Evolutionary conservation across 805 yeast genomes (phyloP).

Genomic region (Yarrowia sp.): DNA sequence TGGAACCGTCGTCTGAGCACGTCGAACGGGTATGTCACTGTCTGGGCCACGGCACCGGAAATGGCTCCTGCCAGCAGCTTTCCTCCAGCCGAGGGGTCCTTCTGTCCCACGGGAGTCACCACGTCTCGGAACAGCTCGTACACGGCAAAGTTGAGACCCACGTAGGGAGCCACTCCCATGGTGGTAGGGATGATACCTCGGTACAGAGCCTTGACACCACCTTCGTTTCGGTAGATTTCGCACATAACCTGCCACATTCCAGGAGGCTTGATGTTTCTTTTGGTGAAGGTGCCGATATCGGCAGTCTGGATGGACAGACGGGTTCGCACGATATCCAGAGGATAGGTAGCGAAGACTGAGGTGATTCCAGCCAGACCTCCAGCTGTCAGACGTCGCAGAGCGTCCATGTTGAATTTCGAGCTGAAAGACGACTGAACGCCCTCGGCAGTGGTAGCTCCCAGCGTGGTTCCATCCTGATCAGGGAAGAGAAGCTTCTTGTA

Average conservation of each 20-base stretch:
- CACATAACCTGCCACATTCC: conserved; percentile 60
- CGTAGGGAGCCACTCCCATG: conserved; percentile 93
- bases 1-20: conserved; percentile 85
- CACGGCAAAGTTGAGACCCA: conserved; percentile 85
- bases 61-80: conserved; percentile 77
- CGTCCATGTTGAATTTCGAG: conserved; percentile 38
- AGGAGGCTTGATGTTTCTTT: conserved; percentile 48
- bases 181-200: conserved; percentile 89
- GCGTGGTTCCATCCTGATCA: conserved; percentile 34
- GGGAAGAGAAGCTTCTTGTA: conserved; percentile 46
- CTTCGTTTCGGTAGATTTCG: conserved; percentile 68
- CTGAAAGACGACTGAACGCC: conserved; percentile 4
- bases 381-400: conserved; percentile 59
- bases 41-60: conserved; percentile 87
- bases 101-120: conserved; percentile 39
- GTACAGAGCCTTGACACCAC: conserved; percentile 74
- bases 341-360: conserved; percentile 82
- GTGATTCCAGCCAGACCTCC: conserved; percentile 81
- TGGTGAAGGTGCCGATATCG: conserved; percentile 36
- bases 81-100: conserved; percentile 46
- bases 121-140: conserved; percentile 76
- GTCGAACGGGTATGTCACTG: conserved; percentile 88
- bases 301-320: conserved; percentile 89
- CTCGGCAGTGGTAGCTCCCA: conserved; percentile 26
- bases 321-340: conserved; percentile 87